Base-by-base conservation (phyloP, 306 rosid genomes). In the Glycine latifolia region DNA sequence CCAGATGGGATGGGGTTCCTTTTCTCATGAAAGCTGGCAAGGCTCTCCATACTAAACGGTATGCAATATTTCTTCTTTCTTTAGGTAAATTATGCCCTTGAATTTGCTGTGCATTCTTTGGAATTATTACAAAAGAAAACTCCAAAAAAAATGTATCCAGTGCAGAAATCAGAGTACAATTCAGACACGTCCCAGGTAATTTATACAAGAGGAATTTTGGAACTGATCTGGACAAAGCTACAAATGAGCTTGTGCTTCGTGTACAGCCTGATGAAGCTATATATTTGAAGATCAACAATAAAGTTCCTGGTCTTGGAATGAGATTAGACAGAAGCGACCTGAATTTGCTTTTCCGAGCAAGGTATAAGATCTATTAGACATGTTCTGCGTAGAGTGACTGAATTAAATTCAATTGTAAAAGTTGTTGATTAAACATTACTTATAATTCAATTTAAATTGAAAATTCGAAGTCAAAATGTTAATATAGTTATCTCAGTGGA, bases 1-100 rank as follows among this genome's bases (percentile, higher is more conserved):
- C 97, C 37, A 87, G 99, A 89, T 95, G 99, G 99, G 99, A 95
- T 81, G 98, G 98, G 14, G 98, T 95, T 86, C 99, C 99, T 63
- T 93, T 95, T 85, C 90, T 95, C 67, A 93, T 95, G 99, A 95
- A 91, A 88, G 98, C 99, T 47, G 98, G 99, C 80, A 95, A 95
- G 89, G 99, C 99, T 75, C 96, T 95, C 63, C 91, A 95, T 83
- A 93, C 98, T 14, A 95, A 85, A 84, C 87, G 91, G 99, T 91
- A 85, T 20, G 74, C 13, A 55, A 20, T 67, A 41, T 83, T 55
- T 78, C n/a, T 47, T 71, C 65, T 61, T 46, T 33, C 33, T 74
- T 31, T 48, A 53, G 44, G 31, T 50, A 11, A 33, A 52, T 31
- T 54, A 8, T 3, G 47, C 10, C 48, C 77, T 76, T 71, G 55